Conservation (phyloP, 257 asterid genomes). For the Leptodermis oblonga region DNA sequence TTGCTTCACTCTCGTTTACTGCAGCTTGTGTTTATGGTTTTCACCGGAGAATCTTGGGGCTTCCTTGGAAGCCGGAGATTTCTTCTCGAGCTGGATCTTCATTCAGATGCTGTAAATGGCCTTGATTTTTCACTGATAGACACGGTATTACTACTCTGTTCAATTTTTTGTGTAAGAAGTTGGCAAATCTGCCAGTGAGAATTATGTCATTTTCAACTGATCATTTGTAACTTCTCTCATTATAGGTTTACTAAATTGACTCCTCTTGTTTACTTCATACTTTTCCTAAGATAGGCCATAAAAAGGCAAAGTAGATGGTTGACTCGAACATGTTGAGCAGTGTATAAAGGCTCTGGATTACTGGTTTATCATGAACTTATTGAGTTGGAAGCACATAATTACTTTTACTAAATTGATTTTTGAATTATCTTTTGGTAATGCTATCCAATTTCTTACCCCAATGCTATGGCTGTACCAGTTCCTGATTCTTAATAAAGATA, state of each 20-base stretch:
- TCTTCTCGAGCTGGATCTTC: conserved; percentile 72
- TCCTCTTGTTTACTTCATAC: background rate
- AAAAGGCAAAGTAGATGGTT: background rate
- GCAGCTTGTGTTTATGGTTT: conserved; percentile 88
- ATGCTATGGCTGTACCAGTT: background rate
- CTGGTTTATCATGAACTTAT: background rate
- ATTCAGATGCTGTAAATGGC: conserved; percentile 64
- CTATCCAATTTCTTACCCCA: background rate
- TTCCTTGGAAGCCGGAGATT: conserved; percentile 94
- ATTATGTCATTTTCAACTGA: background rate
- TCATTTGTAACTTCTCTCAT: background rate
- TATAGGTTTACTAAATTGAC: background rate
- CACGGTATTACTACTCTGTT: conserved; percentile 47
- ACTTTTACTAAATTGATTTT: background rate
- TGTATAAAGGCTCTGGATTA: background rate
- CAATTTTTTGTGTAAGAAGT: conserved; percentile 2
- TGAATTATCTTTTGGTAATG: background rate
- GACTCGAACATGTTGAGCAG: background rate
- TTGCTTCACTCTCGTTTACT: conserved; percentile 15
- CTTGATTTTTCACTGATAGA: conserved; percentile 68
- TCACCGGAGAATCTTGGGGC: conserved; percentile 99
- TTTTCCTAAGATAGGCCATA: background rate
- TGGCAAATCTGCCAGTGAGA: no score
- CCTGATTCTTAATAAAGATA: background rate
- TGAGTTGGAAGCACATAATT: background rate